phyloP scores from a whole-genome alignment of 176 grass and related monocot genomes.

The Typha latifolia region DNA sequence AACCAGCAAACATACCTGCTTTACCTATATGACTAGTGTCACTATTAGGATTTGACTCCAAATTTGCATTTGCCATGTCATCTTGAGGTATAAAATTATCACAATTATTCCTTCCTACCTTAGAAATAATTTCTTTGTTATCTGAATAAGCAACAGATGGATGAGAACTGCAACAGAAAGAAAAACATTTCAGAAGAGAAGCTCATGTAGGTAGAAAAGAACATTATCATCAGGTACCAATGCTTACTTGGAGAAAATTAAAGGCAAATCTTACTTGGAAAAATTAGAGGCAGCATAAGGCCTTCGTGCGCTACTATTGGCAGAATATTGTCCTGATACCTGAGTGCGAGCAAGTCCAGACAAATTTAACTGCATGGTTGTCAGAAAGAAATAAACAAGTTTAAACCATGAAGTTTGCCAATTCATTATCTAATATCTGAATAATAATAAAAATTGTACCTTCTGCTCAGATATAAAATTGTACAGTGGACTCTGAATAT shows the following conservation, averaged over 20 bases:
- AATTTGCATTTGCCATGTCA: conserved; percentile 20
- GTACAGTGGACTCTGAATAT: conserved; percentile 78
- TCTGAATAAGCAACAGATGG: conserved; percentile 14
- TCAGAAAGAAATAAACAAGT: conserved; percentile 12
- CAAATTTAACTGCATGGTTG: conserved; percentile 60
- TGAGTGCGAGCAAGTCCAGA: conserved; percentile 41
- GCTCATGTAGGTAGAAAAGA: background rate
- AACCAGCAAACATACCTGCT: conserved; percentile 8
- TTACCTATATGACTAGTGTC: conserved; percentile 11
- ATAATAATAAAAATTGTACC: conserved; percentile 30
- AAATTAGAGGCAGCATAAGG: conserved; percentile 28
- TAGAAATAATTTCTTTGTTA: conserved; percentile 6
- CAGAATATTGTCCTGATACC: conserved; percentile 77
- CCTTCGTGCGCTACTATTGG: conserved; percentile 26
- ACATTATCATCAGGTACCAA: conserved; percentile 18
- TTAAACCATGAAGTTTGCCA: background rate
- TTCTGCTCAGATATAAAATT: conserved; percentile 68
- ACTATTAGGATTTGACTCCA: conserved; percentile 4
- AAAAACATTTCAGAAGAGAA: conserved; percentile 11
- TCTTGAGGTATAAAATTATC: conserved; percentile 17
- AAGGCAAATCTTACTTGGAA: conserved; percentile 41
- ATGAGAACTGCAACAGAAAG: conserved; percentile 23
- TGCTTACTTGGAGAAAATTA: background rate
- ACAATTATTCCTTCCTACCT: conserved; percentile 1
- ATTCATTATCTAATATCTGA: background rate